Base-by-base conservation (phyloP, 371 early-diverging fungal genomes). In the Mortierella sp. region DNA sequence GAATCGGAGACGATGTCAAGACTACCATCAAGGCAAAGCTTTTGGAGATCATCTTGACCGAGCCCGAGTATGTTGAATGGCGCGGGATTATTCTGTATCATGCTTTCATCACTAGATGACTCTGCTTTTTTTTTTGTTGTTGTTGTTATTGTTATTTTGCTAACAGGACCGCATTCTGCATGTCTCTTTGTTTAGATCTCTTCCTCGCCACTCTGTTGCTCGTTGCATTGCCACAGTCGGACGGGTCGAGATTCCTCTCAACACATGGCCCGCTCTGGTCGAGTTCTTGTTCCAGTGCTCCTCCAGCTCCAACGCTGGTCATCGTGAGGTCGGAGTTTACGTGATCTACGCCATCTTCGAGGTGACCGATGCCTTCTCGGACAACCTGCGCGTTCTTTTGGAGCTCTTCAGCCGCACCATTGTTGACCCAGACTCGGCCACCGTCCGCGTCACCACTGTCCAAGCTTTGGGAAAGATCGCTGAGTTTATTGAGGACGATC, bases 141-240 rank as follows among this genome's bases (percentile, higher is more conserved):
- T n/a, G n/a, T n/a, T n/a, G n/a, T n/a, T n/a, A 4, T 51, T 7
- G 29, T 28, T 25, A 7, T 15, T 5, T 15, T 18, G 18, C 14
- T n/a, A 12, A 56, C 29, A 44, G 29, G 52, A 44, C 9, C 25
- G 7, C 30, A 37, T 11, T 29, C 50, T 23, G n/a, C 7, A 50
- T 6, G 11, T 46, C 52, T 45, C 19, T 15, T 28, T 58, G 7
- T 26, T 28, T 57, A 94, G 93, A 64, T 84, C 87, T 47, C 85
- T 91, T 58, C 89, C 90, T 14, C 91, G 95, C 60, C 91, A 94
- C 74, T 86, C 93, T 43, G 84, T 91, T 68, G 93, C 95, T 47
- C 93, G 94, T 60, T 95, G 91, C 25, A 94, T 96, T 50, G 90
- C 96, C 30, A 89, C 94, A 15, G 88, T 95, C 45, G 97, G 96